These are phyloP conservation scores for Ceratobasidium sp. DNA, from an alignment of 1,284 basidiomycete species.

Conservation along the genomic window DNA sequence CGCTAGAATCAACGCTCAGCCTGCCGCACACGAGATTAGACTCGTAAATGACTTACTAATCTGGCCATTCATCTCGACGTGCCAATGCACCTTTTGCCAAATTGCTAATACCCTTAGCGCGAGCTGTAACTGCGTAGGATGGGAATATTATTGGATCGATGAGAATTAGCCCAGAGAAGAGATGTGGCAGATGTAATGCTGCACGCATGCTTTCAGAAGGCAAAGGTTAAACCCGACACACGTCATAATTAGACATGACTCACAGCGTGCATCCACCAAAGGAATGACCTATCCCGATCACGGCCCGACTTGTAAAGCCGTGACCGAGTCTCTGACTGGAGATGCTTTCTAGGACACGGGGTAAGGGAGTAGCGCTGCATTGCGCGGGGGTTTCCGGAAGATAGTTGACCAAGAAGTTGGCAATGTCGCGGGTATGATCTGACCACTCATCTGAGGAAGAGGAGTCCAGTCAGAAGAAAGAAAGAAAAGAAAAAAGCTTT, in stretches of 20 bases:
- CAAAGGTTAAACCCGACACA: slow-evolving; percentile 41
- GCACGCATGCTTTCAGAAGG: slow-evolving; percentile 62
- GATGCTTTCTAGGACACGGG: slow-evolving; percentile 63
- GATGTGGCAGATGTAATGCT: slow-evolving; percentile 67
- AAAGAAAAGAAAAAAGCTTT: background rate
- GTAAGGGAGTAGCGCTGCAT: slow-evolving; percentile 54
- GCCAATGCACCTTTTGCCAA: slow-evolving; percentile 61
- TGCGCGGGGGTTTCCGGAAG: slow-evolving; percentile 58
- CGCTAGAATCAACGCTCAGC: slow-evolving; percentile 55
- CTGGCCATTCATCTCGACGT: slow-evolving; percentile 72
- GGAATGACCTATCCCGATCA: slow-evolving; percentile 83
- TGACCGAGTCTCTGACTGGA: slow-evolving; percentile 55
- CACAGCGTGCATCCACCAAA: slow-evolving; percentile 79
- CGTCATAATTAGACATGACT: slow-evolving; percentile 49
- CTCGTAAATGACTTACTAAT: slow-evolving; percentile 57
- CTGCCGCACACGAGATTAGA: background rate
- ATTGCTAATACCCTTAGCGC: background rate
- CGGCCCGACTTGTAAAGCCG: slow-evolving; percentile 61
- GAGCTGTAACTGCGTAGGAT: slow-evolving; percentile 45
- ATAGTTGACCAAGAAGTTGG: slow-evolving; percentile 72
- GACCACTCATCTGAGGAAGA: slow-evolving; percentile 68
- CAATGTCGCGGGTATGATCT: slow-evolving; percentile 76
- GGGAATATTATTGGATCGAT: slow-evolving; percentile 80
- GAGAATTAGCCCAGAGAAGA: slow-evolving; percentile 79
- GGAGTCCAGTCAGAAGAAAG: slow-evolving; percentile 14